Percentiles rank a stretch among this genome's conserved stretches.
Conservation (phyloP, 257 asterid genomes). For the Solanum chiquidenum region DNA sequence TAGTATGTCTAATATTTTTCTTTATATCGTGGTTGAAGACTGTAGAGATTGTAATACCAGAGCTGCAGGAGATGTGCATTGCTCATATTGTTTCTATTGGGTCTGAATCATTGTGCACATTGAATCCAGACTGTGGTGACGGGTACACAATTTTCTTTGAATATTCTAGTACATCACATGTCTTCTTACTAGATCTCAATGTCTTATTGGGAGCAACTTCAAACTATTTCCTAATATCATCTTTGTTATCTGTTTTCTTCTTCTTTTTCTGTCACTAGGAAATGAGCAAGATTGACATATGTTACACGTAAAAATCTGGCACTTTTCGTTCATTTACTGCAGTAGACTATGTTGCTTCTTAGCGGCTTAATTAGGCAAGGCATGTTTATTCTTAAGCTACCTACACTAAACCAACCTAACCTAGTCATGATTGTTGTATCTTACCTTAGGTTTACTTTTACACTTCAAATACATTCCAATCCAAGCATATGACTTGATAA, state of each 20-base stretch:
- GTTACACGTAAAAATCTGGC: conserved; percentile 23
- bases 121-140: conserved; percentile 21
- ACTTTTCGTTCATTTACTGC: conserved; percentile 78
- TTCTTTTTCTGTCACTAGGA: background rate
- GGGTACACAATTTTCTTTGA: conserved; percentile 41
- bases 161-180: background rate
- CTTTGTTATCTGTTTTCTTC: background rate
- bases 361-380: conserved; percentile 58
- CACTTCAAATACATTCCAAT: background rate
- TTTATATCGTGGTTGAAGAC: conserved; percentile 39
- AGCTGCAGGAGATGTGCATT: conserved; percentile 79
- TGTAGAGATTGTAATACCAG: conserved; percentile 58
- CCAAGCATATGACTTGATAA: background rate
- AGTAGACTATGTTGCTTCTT: conserved; percentile 87
- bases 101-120: background rate
- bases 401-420: background rate
- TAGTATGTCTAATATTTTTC: background rate
- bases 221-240: background rate
- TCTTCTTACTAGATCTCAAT: background rate
- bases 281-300: background rate
- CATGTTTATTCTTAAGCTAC: background rate
- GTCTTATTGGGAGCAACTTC: background rate
- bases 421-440: background rate
- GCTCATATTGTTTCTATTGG: conserved; percentile 24
- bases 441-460: background rate